Conservation (phyloP, 2,329 filamentous ascomycete species). For the Cytospora piceicola region DNA sequence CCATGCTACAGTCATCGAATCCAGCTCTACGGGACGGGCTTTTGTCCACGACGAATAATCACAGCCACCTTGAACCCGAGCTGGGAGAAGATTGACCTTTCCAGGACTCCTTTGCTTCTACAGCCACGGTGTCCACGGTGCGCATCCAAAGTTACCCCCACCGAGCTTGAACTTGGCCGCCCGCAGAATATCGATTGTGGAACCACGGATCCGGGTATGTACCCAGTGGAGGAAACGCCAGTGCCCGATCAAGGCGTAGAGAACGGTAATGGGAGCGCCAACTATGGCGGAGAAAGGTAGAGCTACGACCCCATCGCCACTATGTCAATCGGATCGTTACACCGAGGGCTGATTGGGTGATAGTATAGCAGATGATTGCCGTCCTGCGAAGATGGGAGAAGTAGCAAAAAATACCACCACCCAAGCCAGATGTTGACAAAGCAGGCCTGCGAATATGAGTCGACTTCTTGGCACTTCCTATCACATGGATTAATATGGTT, state of each 20-base stretch:
- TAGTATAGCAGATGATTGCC: neutral
- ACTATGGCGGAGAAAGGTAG: neutral
- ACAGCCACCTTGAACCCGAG: slow-evolving; percentile 43
- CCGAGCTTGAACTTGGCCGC: slow-evolving; percentile 13
- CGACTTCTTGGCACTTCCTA: neutral
- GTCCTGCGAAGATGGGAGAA: neutral
- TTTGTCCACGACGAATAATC: slow-evolving; percentile 47
- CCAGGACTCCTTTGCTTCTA: neutral
- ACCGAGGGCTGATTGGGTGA: slow-evolving; percentile 4
- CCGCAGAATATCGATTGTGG: neutral
- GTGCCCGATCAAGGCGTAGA: neutral
- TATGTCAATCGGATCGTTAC: slow-evolving; percentile 1
- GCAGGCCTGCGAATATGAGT: neutral
- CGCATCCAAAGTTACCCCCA: slow-evolving; percentile 4
- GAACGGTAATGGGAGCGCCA: neutral
- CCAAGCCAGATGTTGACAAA: neutral
- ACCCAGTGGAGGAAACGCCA: slow-evolving; percentile 1
- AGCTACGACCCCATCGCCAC: neutral
- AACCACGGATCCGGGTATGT: slow-evolving; percentile 7
- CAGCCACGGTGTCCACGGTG: slow-evolving; percentile 7
- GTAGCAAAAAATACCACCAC: too few species aligned
- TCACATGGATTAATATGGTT: neutral
- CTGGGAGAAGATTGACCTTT: slow-evolving; percentile 35
- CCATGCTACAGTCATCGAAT: slow-evolving; percentile 36
- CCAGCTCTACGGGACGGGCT: slow-evolving; percentile 35